Base-by-base conservation (phyloP, 2,329 filamentous ascomycete genomes). In the Phialophora macrospora region DNA sequence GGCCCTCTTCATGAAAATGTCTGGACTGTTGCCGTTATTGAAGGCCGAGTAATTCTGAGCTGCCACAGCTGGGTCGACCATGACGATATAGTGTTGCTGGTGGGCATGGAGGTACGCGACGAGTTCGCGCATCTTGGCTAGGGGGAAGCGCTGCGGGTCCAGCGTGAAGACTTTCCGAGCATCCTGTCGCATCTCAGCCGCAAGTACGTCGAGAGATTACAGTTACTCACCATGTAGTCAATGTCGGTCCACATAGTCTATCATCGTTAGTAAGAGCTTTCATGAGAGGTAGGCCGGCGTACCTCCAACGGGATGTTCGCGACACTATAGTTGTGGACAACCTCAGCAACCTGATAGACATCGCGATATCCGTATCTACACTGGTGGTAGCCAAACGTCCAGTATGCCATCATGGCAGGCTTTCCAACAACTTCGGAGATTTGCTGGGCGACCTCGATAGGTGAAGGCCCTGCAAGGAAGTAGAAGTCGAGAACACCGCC, bases 401-500 rank as follows among this genome's bases (percentile, higher is more conserved):
- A 89, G 74, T 90, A 90, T 0, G 85, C 85, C 74, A 86, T 82
- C 84, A 89, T 88, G 2, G 83, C 80, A 1, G 87, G 84, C 5
- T 83, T 74, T 0, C 85, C 85, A 9, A 82, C 81, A 34, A 88
- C 76, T 64, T 85, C 81, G 0, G 85, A 79, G 68, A 89, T 89
- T 71, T 89, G 86, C 70, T 80, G 78, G 11, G 85, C 80, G 0
- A 88, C 85, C 11, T 87, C 83, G 46, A 85, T 77, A 0, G 87
- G 85, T 0, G 79, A 81, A 0, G 86, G 84, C 0, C 87, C 88
- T 8, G 85, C 81, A 9, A 89, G 72, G 72, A 90, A 89, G 73
- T 89, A 89, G 59, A 90, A 85, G 75, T 94, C 92, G 1, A 95
- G 74, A 22, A 93, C 84, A 9, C 92, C 91, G 6, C 91, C 91